These are phyloP conservation scores for Apiospora sp. DNA, from an alignment of 2,329 filamentous ascomycete genomes.

Conservation along the genomic window DNA sequence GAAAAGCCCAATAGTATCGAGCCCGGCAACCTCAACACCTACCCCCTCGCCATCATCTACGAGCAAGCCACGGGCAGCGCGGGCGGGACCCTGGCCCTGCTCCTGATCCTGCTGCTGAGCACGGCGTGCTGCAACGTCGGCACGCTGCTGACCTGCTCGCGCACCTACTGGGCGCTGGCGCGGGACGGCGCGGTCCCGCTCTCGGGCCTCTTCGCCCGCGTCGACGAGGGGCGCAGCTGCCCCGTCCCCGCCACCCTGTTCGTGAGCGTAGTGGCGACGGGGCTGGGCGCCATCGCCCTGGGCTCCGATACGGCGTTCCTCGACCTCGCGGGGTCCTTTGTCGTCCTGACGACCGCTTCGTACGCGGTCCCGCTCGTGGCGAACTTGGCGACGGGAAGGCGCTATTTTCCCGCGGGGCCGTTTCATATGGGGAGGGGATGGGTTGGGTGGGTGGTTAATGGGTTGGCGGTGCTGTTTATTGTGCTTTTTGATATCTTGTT, in stretches of 20 bases:
- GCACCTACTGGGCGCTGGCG: constrained; percentile 61
- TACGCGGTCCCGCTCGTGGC: constrained; percentile 58
- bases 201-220: constrained; percentile 57
- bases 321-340: constrained; percentile 65
- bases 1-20: not conserved
- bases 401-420: constrained; percentile 58
- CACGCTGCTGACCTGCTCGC: constrained; percentile 58
- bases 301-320: constrained; percentile 63
- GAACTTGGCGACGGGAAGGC: constrained; percentile 60
- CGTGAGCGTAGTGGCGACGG: constrained; percentile 57
- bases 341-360: constrained; percentile 62
- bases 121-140: constrained; percentile 57
- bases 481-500: constrained; percentile 65
- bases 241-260: constrained; percentile 67
- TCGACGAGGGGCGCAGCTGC: constrained; percentile 63
- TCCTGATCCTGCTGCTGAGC: constrained; percentile 64
- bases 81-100: constrained; percentile 62
- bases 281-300: constrained; percentile 64
- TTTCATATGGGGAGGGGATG: constrained; percentile 58
- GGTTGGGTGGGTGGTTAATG: constrained; percentile 58
- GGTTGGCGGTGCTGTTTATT: constrained; percentile 59
- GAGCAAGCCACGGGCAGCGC: constrained; percentile 58
- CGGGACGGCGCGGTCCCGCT: constrained; percentile 68
- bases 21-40: constrained; percentile 58
- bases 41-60: constrained; percentile 71